Evolutionary conservation across 2,329 filamentous ascomycete species (phyloP).

Genomic region (Alternaria tenuissima): DNA sequence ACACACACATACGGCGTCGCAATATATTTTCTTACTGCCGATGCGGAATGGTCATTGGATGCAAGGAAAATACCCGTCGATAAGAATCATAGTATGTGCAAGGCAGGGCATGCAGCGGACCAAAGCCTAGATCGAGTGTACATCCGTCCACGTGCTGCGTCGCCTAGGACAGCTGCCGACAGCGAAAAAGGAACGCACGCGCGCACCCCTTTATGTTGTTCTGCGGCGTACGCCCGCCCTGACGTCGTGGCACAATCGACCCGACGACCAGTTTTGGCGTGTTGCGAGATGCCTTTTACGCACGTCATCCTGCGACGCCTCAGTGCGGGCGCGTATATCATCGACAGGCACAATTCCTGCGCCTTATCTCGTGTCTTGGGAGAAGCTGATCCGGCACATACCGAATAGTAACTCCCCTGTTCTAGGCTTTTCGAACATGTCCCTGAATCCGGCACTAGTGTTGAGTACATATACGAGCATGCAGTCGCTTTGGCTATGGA

Average conservation of each 20-base stretch:
- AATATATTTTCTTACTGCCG: neutral
- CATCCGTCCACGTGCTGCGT: neutral
- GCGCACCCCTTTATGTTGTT: neutral
- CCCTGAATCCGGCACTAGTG: neutral
- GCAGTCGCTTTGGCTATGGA: neutral
- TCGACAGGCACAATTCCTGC: neutral
- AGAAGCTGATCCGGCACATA: neutral
- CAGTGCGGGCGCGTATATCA: neutral
- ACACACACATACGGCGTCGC: neutral
- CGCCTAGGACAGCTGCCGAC: neutral
- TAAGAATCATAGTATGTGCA: neutral
- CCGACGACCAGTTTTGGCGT: neutral
- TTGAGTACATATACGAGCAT: constrained; percentile 15
- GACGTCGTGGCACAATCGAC: neutral
- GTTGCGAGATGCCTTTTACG: neutral
- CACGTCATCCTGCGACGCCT: neutral
- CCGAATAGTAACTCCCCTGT: neutral
- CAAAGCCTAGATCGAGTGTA: neutral
- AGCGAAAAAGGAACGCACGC: neutral
- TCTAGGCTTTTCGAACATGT: neutral
- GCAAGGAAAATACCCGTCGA: neutral
- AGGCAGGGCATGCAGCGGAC: neutral
- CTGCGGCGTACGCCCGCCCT: neutral
- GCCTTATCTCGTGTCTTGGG: neutral
- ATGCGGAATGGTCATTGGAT: neutral